Evolutionary conservation across 352 stramenopile species (phyloP).

Genomic region (Phytophthora constricta): DNA sequence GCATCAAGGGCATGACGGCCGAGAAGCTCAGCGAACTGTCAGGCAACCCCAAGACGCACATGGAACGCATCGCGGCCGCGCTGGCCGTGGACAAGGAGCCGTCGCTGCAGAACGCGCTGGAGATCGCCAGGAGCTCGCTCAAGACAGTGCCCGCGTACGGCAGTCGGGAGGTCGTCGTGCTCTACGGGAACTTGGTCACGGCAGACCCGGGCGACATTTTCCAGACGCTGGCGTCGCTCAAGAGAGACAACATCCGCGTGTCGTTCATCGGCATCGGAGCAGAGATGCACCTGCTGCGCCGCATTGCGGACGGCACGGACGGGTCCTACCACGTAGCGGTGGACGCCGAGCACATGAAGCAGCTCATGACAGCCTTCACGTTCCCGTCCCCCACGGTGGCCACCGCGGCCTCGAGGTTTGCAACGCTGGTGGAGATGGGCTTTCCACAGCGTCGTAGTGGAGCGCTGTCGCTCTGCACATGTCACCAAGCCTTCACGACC

Average conservation of each 20-base stretch:
- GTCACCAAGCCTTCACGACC: slow-evolving; percentile 87
- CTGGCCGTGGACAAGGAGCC: slow-evolving; percentile 84
- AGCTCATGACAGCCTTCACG: slow-evolving; percentile 94
- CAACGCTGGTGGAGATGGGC: slow-evolving; percentile 86
- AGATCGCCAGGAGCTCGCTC: slow-evolving; percentile 90
- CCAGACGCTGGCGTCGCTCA: slow-evolving; percentile 90
- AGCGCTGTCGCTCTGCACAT: slow-evolving; percentile 84
- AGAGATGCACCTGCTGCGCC: slow-evolving; percentile 92
- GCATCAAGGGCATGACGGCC: slow-evolving; percentile 90
- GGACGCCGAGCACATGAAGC: slow-evolving; percentile 92
- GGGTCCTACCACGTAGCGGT: slow-evolving; percentile 95
- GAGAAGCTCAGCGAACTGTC: slow-evolving; percentile 93
- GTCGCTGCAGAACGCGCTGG: slow-evolving; percentile 92
- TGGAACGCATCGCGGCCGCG: slow-evolving; percentile 73
- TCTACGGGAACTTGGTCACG: slow-evolving; percentile 95
- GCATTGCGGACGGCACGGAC: slow-evolving; percentile 91
- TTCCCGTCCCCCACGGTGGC: slow-evolving; percentile 92
- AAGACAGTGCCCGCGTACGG: slow-evolving; percentile 90
- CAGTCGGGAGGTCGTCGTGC: slow-evolving; percentile 92
- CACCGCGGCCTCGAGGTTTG: slow-evolving; percentile 69
- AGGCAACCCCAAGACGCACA: slow-evolving; percentile 88
- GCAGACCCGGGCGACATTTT: slow-evolving; percentile 97
- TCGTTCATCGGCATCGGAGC: slow-evolving; percentile 95
- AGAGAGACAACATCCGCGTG: slow-evolving; percentile 91
- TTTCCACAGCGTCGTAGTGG: slow-evolving; percentile 81